These are phyloP conservation scores for Lipomyces sp. DNA, from an alignment of 805 yeast genomes.

Conservation along the genomic window DNA sequence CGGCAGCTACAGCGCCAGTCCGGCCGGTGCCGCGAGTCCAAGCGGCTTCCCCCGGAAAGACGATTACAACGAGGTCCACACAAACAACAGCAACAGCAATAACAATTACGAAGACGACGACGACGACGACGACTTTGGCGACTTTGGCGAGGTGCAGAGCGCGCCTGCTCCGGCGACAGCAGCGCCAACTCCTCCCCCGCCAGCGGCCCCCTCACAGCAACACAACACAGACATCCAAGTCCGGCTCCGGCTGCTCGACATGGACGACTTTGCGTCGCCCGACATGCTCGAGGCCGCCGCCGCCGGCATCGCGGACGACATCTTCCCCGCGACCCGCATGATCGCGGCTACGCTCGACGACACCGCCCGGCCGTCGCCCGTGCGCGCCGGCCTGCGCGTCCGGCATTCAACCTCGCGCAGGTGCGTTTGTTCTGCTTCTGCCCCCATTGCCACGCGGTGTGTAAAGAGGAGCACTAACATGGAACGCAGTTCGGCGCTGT, in stretches of 20 bases:
- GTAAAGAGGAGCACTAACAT: background rate
- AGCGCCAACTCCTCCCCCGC: background rate
- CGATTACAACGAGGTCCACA: background rate
- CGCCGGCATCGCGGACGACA: constrained; percentile 8
- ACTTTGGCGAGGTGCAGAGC: constrained; percentile 21
- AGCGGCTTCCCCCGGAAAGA: no score
- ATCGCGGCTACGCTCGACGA: constrained; percentile 14
- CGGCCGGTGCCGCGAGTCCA: constrained; percentile 2
- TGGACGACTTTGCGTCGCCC: constrained; percentile 12
- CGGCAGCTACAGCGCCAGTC: no score
- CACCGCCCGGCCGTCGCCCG: constrained; percentile 6
- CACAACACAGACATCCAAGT: background rate
- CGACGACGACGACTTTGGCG: constrained; percentile 24
- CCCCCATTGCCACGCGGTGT: no score
- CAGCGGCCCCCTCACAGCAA: background rate
- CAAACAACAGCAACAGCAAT: background rate
- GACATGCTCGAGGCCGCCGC: constrained; percentile 19
- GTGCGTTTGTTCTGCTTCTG: background rate
- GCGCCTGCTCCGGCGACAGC: constrained; percentile 6
- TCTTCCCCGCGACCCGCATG: constrained; percentile 16
- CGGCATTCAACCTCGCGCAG: constrained; percentile 4
- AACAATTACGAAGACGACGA: constrained; percentile 1
- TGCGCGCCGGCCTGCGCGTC: constrained; percentile 6
- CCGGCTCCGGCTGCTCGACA: background rate
- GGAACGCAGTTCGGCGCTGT: constrained; percentile 31